Conservation (phyloP, 345 rosid genomes). For the Odontarrhena argentea region DNA sequence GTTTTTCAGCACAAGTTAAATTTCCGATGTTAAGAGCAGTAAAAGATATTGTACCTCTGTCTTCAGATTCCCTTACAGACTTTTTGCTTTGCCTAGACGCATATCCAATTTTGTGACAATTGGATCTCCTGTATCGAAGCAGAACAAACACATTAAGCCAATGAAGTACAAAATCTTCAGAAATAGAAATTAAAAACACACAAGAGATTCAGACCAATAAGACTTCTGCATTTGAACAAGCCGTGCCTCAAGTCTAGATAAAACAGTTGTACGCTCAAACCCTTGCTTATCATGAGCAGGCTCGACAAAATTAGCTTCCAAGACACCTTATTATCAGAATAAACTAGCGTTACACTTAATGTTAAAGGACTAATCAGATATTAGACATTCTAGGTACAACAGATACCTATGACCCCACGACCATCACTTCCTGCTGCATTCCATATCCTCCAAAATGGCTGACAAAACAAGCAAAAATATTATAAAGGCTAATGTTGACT, state of each 20-base stretch:
- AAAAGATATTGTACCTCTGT: slow-evolving; percentile 46
- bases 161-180: not conserved
- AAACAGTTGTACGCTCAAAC: slow-evolving; percentile 85
- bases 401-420: slow-evolving; percentile 89
- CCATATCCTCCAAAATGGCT: slow-evolving; percentile 99
- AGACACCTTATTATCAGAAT: slow-evolving; percentile 58
- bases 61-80: slow-evolving; percentile 37
- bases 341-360: slow-evolving; percentile 33
- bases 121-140: slow-evolving; percentile 48
- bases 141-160: slow-evolving; percentile 28
- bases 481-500: not conserved
- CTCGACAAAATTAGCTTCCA: slow-evolving; percentile 96
- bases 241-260: slow-evolving; percentile 81
- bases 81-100: slow-evolving; percentile 56
- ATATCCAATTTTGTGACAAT: slow-evolving; percentile 87
- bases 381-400: slow-evolving; percentile 21
- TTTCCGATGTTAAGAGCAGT: not conserved
- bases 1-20: slow-evolving; percentile 14
- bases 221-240: slow-evolving; percentile 79
- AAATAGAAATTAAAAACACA: not conserved
- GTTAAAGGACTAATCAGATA: slow-evolving; percentile 6
- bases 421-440: slow-evolving; percentile 93
- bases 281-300: slow-evolving; percentile 99
- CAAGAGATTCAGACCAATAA: slow-evolving; percentile 67
- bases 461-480: slow-evolving; percentile 29